Conservation (phyloP, 164 flowering plant species). For the Vitis rupestris region DNA sequence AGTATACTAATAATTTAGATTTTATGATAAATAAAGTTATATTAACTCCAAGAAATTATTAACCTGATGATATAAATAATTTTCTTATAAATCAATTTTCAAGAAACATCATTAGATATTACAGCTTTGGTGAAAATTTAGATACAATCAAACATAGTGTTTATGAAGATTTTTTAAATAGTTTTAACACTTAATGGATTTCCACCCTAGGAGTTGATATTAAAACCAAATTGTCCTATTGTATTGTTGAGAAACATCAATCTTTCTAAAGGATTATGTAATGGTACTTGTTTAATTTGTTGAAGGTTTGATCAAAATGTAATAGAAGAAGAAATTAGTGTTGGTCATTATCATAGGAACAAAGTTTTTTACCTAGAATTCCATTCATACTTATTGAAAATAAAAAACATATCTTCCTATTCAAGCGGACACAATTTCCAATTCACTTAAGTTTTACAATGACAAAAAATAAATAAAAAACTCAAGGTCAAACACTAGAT, state of each 20-base stretch:
- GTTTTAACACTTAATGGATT: not conserved
- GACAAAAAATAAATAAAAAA: too few species aligned
- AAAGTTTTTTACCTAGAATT: constrained; percentile 4
- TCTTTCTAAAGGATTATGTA: not conserved
- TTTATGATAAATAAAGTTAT: too few species aligned
- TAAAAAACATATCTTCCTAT: not conserved
- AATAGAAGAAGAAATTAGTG: not conserved
- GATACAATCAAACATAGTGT: not conserved
- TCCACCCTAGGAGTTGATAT: not conserved
- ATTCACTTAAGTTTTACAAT: too few species aligned
- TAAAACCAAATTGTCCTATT: not conserved
- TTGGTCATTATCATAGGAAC: not conserved
- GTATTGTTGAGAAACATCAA: constrained; percentile 1
- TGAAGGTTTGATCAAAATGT: not conserved
- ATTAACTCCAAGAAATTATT: too few species aligned
- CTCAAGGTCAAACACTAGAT: too few species aligned
- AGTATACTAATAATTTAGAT: too few species aligned
- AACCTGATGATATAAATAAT: not conserved
- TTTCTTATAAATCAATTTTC: too few species aligned
- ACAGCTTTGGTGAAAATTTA: too few species aligned
- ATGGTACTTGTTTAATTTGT: constrained; percentile 1
- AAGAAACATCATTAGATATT: too few species aligned
- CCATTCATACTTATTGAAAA: not conserved
- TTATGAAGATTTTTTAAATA: not conserved
- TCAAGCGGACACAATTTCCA: constrained; percentile 2